Conservation (phyloP, 305 asterid genomes). For the Ilex paraguariensis region DNA sequence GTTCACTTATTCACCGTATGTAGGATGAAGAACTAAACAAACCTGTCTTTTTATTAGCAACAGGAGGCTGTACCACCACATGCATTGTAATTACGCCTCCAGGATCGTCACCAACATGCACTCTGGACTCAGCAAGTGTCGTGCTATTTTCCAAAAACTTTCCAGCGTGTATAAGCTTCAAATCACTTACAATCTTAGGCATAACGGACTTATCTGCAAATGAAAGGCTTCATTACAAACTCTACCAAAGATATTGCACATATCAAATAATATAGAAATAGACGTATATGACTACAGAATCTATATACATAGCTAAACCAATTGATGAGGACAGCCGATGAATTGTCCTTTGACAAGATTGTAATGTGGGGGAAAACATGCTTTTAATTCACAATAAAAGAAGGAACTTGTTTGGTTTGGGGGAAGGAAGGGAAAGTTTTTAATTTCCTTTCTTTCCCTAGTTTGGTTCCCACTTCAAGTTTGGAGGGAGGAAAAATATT, state of each 20-base stretch:
- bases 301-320: not conserved
- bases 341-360: too few species aligned
- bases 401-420: too few species aligned
- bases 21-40: not conserved
- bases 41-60: conserved; percentile 12
- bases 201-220: conserved; percentile 12
- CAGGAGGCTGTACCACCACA: conserved; percentile 17
- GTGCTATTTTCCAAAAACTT: conserved; percentile 11
- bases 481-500: too few species aligned
- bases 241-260: not conserved
- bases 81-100: conserved; percentile 21
- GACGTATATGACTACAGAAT: conserved; percentile 1
- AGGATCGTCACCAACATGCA: conserved; percentile 12
- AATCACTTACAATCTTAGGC: conserved; percentile 14
- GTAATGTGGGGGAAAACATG: too few species aligned
- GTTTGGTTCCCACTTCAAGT: too few species aligned
- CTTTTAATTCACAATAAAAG: too few species aligned
- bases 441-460: too few species aligned
- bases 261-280: not conserved
- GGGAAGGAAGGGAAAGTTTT: too few species aligned
- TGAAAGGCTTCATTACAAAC: not conserved
- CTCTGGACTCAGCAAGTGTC: conserved; percentile 17
- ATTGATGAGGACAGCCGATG: too few species aligned
- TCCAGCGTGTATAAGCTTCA: conserved; percentile 21
- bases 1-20: too few species aligned